These are phyloP conservation scores for Pseudonectria buxi DNA, from an alignment of 2,329 filamentous ascomycete species.

Conservation along the genomic window DNA sequence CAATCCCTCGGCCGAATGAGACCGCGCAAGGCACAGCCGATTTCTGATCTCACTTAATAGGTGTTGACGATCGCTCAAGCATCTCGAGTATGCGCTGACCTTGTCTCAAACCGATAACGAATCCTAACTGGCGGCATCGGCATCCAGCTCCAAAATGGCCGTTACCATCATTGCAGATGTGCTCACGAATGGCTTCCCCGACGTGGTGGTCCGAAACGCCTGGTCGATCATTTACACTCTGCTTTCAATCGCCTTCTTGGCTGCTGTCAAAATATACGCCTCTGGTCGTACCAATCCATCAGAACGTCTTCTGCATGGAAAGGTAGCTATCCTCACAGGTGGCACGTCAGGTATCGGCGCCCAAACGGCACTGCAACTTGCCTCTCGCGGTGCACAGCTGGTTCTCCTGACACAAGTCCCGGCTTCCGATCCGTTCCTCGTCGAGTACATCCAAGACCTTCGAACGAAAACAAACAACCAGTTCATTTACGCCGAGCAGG, in stretches of 20 bases:
- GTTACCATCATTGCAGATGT: constrained; percentile 44
- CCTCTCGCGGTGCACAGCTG: constrained; percentile 78
- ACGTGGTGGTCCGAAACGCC: constrained; percentile 39
- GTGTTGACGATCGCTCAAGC: no score
- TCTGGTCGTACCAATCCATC: constrained; percentile 66
- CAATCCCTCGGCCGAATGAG: no score
- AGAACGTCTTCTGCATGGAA: constrained; percentile 84
- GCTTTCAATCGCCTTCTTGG: constrained; percentile 32
- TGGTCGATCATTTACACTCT: constrained; percentile 35
- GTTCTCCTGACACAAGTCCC: constrained; percentile 80
- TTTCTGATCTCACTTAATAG: no score
- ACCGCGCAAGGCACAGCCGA: no score
- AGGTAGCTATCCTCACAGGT: constrained; percentile 88
- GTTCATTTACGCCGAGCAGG: constrained; percentile 90
- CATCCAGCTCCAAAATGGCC: constrained; percentile 36
- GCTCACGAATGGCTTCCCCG: constrained; percentile 42
- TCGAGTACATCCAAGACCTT: constrained; percentile 87
- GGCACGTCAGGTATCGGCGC: constrained; percentile 92
- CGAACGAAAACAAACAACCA: constrained; percentile 71
- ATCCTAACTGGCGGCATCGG: constrained; percentile 1
- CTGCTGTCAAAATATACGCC: constrained; percentile 64
- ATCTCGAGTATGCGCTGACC: constrained; percentile 9
- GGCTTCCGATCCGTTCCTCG: constrained; percentile 77
- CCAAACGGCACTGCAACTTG: constrained; percentile 65
- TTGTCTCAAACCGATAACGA: background rate